Conservation (phyloP, 768 basidiomycete genomes). For the Mrakia gelida region DNA sequence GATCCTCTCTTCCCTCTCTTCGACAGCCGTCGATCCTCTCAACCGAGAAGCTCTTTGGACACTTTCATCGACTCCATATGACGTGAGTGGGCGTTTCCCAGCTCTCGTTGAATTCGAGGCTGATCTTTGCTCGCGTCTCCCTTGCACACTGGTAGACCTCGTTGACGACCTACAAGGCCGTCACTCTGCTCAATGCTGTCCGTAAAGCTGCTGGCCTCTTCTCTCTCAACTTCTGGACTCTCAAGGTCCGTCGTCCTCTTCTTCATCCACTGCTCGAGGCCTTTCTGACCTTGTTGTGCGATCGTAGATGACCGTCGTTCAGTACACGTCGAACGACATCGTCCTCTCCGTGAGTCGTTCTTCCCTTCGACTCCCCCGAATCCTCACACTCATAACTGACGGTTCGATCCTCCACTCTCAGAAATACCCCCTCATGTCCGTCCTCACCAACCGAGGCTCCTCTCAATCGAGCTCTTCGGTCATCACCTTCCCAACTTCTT, state of each 20-base stretch:
- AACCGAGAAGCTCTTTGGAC: conserved; percentile 32
- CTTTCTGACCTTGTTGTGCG: background rate
- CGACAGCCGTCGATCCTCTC: background rate
- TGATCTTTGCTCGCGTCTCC: background rate
- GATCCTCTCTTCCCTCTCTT: background rate
- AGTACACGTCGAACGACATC: conserved; percentile 10
- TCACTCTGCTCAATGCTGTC: conserved; percentile 10
- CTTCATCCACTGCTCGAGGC: too few species aligned
- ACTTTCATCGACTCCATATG: background rate
- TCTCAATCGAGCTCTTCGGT: background rate
- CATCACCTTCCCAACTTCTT: conserved; percentile 2
- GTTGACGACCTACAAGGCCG: conserved; percentile 12
- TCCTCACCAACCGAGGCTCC: conserved; percentile 26
- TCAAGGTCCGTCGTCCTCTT: background rate
- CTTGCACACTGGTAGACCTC: conserved; percentile 10
- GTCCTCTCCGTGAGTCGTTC: background rate
- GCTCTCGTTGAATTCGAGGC: too few species aligned
- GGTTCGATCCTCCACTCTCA: too few species aligned
- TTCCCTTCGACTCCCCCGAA: too few species aligned
- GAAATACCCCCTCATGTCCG: conserved; percentile 27
- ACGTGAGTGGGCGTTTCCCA: too few species aligned
- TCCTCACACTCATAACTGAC: too few species aligned
- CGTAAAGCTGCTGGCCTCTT: conserved; percentile 14
- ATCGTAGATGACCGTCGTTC: background rate
- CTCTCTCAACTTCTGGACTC: background rate